Conservation (phyloP, 1,284 basidiomycete genomes). For the Trichosporon sp. region DNA sequence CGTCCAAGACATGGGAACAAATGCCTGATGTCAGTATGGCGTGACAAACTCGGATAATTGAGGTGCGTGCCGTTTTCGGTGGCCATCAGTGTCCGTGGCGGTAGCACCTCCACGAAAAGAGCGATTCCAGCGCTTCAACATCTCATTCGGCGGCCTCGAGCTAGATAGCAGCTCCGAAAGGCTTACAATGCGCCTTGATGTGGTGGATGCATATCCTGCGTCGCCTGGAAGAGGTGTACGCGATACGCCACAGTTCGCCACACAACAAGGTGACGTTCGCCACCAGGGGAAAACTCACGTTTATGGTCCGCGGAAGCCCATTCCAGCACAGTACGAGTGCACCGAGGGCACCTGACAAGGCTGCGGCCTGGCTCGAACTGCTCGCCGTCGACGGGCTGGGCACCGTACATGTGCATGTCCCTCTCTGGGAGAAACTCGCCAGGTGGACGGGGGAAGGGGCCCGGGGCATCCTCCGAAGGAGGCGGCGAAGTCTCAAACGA, state of each 20-base stretch:
- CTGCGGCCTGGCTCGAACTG: slow-evolving; percentile 56
- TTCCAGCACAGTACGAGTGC: slow-evolving; percentile 66
- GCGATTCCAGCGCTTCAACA: neutral
- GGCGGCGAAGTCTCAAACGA: slow-evolving; percentile 25
- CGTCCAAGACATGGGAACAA: slow-evolving; percentile 56
- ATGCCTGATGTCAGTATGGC: slow-evolving; percentile 51
- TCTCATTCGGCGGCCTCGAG: neutral
- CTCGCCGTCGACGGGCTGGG: slow-evolving; percentile 57
- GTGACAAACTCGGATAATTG: neutral
- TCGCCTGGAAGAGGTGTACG: neutral
- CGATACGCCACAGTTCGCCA: neutral
- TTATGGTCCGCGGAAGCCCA: slow-evolving; percentile 69
- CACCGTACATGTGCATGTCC: slow-evolving; percentile 81
- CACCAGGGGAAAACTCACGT: slow-evolving; percentile 52
- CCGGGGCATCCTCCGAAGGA: slow-evolving; percentile 6
- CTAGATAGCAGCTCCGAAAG: neutral
- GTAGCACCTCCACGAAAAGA: neutral
- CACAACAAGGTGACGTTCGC: neutral
- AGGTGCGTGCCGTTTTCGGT: neutral
- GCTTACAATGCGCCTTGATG: neutral
- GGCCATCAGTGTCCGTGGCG: neutral
- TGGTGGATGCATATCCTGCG: neutral
- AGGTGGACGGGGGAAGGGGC: slow-evolving; percentile 53
- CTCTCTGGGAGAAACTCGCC: slow-evolving; percentile 72
- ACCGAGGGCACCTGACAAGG: slow-evolving; percentile 69